Evolutionary conservation across 306 rosid genomes (phyloP).

Genomic region (Cicer yamashitae): DNA sequence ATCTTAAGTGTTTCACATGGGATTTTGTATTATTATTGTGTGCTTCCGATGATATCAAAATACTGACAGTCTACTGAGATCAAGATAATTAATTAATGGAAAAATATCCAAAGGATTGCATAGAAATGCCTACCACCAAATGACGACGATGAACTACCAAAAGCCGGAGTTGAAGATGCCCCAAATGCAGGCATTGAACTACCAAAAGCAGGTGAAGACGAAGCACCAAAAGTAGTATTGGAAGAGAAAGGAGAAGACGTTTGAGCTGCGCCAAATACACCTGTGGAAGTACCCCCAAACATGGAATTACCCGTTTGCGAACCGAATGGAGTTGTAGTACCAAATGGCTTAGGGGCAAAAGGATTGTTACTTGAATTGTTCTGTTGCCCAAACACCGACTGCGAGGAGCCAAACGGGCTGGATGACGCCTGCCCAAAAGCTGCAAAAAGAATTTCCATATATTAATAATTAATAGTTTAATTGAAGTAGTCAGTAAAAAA

Average conservation of each 20-base stretch:
- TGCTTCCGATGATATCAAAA: constrained; percentile 3
- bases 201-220: constrained; percentile 82
- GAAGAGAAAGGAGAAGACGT: constrained; percentile 78
- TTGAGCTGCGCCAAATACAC: constrained; percentile 86
- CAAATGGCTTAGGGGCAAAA: constrained; percentile 85
- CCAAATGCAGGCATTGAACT: constrained; percentile 73
- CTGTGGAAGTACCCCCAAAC: constrained; percentile 91
- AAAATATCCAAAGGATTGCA: constrained; percentile 23
- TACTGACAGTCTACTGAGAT: constrained; percentile 1
- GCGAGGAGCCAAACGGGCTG: constrained; percentile 81
- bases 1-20: constrained; percentile 22
- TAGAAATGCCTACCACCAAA: constrained; percentile 61
- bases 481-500: constrained; percentile 14
- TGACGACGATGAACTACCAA: constrained; percentile 66
- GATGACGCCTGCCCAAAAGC: constrained; percentile 90
- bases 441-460: constrained; percentile 47
- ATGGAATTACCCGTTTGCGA: constrained; percentile 66
- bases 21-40: constrained; percentile 16
- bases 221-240: constrained; percentile 63
- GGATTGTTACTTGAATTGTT: constrained; percentile 69
- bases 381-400: constrained; percentile 81
- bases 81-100: constrained; percentile 12
- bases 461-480: constrained; percentile 16
- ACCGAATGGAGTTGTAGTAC: constrained; percentile 80
- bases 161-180: constrained; percentile 74